A percentile compares a stretch with the other conserved stretches of the same genome.
phyloP scores from a whole-genome alignment of 1,284 basidiomycete genomes.

The Moesziomyces aphidis region DNA sequence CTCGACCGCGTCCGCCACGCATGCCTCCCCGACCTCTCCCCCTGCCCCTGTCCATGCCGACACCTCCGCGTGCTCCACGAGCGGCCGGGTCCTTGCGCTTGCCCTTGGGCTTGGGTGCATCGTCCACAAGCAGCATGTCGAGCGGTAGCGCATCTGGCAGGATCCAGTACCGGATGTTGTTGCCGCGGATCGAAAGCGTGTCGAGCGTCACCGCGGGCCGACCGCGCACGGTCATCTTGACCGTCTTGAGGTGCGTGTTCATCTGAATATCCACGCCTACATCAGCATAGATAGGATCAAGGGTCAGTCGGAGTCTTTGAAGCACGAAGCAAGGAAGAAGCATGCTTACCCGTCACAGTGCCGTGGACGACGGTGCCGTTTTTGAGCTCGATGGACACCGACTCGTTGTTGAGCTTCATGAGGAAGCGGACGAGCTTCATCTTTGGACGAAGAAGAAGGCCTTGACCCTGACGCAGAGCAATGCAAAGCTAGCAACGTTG shows the following conservation, averaged over 20 bases:
- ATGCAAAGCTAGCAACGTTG: background rate
- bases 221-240: constrained; percentile 92
- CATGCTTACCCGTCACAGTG: constrained; percentile 81
- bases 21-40: constrained; percentile 56
- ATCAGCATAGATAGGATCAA: constrained; percentile 3
- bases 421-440: constrained; percentile 77
- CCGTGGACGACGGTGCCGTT: constrained; percentile 96
- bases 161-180: constrained; percentile 83
- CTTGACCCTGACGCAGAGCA: constrained; percentile 41
- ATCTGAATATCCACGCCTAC: constrained; percentile 72
- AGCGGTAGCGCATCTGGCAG: constrained; percentile 95
- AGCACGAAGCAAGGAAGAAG: constrained; percentile 1
- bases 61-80: constrained; percentile 38
- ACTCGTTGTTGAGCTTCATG: constrained; percentile 99
- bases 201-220: constrained; percentile 78
- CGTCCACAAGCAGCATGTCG: constrained; percentile 95
- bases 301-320: background rate
- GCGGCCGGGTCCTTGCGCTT: constrained; percentile 57
- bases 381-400: constrained; percentile 97
- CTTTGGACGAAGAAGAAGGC: constrained; percentile 22
- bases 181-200: constrained; percentile 67
- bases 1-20: constrained; percentile 23
- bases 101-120: constrained; percentile 92
- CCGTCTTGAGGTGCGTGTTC: constrained; percentile 96
- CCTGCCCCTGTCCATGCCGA: constrained; percentile 46